A percentile compares a stretch with the other conserved stretches of the same genome.
These are phyloP conservation scores for Casuarina equisetifolia DNA, from an alignment of 306 rosid species.

Conservation along the genomic window DNA sequence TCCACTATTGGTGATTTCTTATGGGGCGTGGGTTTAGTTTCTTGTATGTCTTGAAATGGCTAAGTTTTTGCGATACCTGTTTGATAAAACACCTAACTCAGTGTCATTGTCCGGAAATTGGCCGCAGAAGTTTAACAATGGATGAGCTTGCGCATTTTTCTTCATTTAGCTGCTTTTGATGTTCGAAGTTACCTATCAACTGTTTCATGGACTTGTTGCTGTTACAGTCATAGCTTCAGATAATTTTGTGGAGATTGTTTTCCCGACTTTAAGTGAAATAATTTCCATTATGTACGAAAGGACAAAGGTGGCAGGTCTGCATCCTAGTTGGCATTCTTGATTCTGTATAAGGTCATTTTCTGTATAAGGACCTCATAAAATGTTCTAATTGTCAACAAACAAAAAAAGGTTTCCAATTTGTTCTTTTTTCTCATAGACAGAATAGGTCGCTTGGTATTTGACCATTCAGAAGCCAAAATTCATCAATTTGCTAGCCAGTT, in stretches of 20 bases:
- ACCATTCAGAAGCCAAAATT: background rate
- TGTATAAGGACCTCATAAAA: background rate
- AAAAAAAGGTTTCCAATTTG: background rate
- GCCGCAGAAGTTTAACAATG: background rate
- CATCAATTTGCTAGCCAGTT: background rate
- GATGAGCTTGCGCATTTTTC: background rate
- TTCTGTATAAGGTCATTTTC: background rate
- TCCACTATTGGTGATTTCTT: background rate
- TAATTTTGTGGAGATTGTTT: background rate
- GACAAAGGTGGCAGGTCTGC: slow-evolving; percentile 2
- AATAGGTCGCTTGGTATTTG: background rate
- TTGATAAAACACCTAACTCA: background rate
- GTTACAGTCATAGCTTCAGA: background rate
- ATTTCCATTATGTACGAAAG: background rate
- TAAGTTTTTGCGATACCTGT: background rate
- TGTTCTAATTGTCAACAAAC: background rate
- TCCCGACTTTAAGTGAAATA: background rate
- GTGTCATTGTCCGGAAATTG: background rate
- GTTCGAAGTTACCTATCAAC: background rate
- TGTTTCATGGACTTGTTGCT: background rate
- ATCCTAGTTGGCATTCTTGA: slow-evolving; percentile 9
- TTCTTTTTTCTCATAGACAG: background rate
- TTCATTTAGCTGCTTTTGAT: background rate
- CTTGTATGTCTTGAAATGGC: background rate
- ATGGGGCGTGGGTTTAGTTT: background rate